Evolutionary conservation across 2,329 filamentous ascomycete species (phyloP), one percentile per base, ranked within the genome.

Genomic region (Exserohilum rostratum): DNA sequence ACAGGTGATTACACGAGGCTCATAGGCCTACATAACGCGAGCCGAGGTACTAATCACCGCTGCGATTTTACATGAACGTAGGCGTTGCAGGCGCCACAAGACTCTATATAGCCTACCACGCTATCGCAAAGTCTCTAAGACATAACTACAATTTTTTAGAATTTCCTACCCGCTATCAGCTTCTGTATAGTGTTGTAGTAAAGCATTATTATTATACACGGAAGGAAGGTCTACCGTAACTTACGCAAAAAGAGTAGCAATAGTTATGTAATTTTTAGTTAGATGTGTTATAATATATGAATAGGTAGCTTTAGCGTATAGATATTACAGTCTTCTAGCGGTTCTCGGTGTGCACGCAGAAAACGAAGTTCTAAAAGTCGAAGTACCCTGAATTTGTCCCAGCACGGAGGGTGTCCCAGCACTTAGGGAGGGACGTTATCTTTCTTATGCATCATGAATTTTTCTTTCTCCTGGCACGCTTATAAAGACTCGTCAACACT

Each of bases 361-460:
- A 49, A 49, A 35, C 27, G 37, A 49, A 25, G 11, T 49, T 12
- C 30, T 49, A 13, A 33, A 42, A 49, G 46, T 42, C 37, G 34
- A 49, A 49, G 45, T 47, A 47, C 45, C 45, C 45, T 34, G 31
- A 10, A 47, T 47, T 39, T 47, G 45, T 47, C 45, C 46, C 37
- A 49, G 35, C 37, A 49, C 13, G 35, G 37, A 15, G 46, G 46
- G 46, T 49, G 46, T 49, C 46, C 46, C 46, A 42, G 46, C 46
- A 49, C 27, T 13, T 5, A 42, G 46, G 27, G 46, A 42, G 27
- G 46, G 17, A 45, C 29, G 4, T 45, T 34, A 44, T 18, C 22
- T 25, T 25, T 25, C 22, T 25, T 25, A 25, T 25, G 15, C 31
- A 34, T 25, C 7, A 25, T 25, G 22, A 25, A 25, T 25, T 25